Evolutionary conservation across 2,329 filamentous ascomycete genomes (phyloP).

Genomic region (Aspergillus sp.): DNA sequence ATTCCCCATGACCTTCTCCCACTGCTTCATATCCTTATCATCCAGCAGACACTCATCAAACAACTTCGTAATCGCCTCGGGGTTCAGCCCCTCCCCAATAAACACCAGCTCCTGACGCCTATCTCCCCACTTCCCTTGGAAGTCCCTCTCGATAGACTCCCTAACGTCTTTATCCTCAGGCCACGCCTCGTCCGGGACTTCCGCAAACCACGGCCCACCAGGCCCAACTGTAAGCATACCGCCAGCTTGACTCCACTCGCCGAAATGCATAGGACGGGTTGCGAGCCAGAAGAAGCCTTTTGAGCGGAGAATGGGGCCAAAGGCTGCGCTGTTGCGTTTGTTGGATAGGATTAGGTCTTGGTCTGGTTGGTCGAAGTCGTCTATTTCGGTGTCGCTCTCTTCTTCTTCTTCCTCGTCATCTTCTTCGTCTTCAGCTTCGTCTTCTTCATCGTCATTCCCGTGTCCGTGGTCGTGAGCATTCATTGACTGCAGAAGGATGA

Average conservation of each 20-base stretch:
- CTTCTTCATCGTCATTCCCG: slow-evolving; percentile 24
- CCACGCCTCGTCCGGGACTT: slow-evolving; percentile 54
- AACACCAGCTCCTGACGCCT: slow-evolving; percentile 71
- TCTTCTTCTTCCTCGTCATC: slow-evolving; percentile 28
- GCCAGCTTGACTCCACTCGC: slow-evolving; percentile 48
- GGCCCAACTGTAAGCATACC: slow-evolving; percentile 45
- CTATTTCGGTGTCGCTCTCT: slow-evolving; percentile 23
- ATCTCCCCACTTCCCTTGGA: slow-evolving; percentile 62
- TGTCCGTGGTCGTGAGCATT: slow-evolving; percentile 22
- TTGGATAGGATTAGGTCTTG: slow-evolving; percentile 37
- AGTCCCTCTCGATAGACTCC: slow-evolving; percentile 51
- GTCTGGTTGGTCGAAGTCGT: slow-evolving; percentile 35
- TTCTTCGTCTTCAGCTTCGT: slow-evolving; percentile 27
- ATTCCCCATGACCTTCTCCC: slow-evolving; percentile 55
- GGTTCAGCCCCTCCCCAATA: slow-evolving; percentile 66
- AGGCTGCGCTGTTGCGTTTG: slow-evolving; percentile 38
- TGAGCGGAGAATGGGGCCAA: slow-evolving; percentile 41
- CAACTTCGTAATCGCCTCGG: slow-evolving; percentile 49
- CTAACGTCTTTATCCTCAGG: slow-evolving; percentile 50
- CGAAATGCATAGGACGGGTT: slow-evolving; percentile 42
- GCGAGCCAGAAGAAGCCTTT: slow-evolving; percentile 49
- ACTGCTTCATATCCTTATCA: slow-evolving; percentile 58
- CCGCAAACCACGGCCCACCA: slow-evolving; percentile 58
- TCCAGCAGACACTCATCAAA: slow-evolving; percentile 63
- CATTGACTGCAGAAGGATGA: slow-evolving; percentile 40